These are phyloP conservation scores for Rhodotorula kratochvilovae DNA, from an alignment of 768 basidiomycete species.

Conservation along the genomic window DNA sequence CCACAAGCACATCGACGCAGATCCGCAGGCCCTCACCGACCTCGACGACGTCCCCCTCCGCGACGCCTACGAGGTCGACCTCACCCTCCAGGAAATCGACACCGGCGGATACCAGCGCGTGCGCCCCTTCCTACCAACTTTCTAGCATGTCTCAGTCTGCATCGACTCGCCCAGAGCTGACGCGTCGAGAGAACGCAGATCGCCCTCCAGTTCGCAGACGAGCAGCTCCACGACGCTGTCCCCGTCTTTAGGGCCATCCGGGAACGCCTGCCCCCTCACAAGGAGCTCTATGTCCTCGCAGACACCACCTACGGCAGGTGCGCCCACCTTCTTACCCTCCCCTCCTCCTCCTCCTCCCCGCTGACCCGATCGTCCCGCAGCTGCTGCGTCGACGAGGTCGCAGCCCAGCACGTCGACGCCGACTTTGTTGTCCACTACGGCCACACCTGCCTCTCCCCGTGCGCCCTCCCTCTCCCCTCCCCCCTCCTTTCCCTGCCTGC, in stretches of 20 bases:
- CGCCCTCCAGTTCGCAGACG: slow-evolving; percentile 93
- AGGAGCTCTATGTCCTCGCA: slow-evolving; percentile 81
- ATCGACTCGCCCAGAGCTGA: no score
- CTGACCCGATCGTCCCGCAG: no score
- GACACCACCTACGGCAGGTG: slow-evolving; percentile 97
- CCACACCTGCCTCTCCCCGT: slow-evolving; percentile 92
- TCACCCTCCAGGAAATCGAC: slow-evolving; percentile 61
- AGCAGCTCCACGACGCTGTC: slow-evolving; percentile 79
- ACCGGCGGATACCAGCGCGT: slow-evolving; percentile 68
- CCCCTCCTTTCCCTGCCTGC: neutral
- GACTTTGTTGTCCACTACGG: slow-evolving; percentile 92
- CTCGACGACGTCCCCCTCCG: slow-evolving; percentile 49
- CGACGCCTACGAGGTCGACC: slow-evolving; percentile 68
- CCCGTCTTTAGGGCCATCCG: slow-evolving; percentile 71
- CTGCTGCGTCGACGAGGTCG: slow-evolving; percentile 94
- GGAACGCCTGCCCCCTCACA: slow-evolving; percentile 49
- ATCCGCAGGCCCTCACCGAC: slow-evolving; percentile 49
- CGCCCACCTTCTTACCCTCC: slow-evolving; percentile 33
- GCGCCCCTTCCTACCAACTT: no score
- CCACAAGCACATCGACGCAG: slow-evolving; percentile 55
- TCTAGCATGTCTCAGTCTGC: no score
- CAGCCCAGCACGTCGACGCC: slow-evolving; percentile 87
- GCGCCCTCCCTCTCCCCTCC: slow-evolving; percentile 43
- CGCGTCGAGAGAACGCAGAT: no score
- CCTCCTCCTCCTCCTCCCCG: neutral